Evolutionary conservation across 2,329 filamentous ascomycete genomes (phyloP), one percentile per base, ranked within the genome.

Genomic region (Zymoseptoria pseudotritici): DNA sequence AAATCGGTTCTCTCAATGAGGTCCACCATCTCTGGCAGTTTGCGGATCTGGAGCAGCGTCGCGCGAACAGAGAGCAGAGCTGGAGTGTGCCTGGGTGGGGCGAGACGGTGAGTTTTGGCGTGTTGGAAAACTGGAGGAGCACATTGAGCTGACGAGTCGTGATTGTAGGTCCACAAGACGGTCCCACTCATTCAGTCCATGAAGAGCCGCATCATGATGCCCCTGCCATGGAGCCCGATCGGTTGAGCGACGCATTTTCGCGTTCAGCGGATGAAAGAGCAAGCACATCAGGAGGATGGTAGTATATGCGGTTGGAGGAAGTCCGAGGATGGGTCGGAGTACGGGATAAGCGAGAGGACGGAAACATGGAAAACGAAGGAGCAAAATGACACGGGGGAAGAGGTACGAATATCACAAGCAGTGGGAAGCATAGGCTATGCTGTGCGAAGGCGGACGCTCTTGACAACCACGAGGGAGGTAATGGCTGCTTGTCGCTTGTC

Each of bases 1-100:
- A 99, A 78, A 93, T 99, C 70, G 94, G 94, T 62, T 93, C 97
- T 57, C 82, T 99, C 64, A 99, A 99, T 79, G 97, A 91, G 0
- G 94, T 99, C 36, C 92, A 99, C 75, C 93, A 97, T 74, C 82
- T 99, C 21, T 99, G 94, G 94, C 94, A 99, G 74, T 99, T 97
- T 79, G 92, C 93, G 67, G 90, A 99, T 75, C 78, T 99, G 62
- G 92, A 97, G 76, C 94, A 97, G 79, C 86, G 94, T 66, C 94
- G 95, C 75, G 79, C 89, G 42, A 85, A 91, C 66, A 85, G 94
- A 66, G 94, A 99, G 81, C 86, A 95, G 82, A 97, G 92, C 75
- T 99, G 94, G 94, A 85, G 86, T 65, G 85, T 96, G 50, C 89
- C 96, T 72, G 94, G 94, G 53, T 99, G 94, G 94, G 69, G 68